Evolutionary conservation across 805 yeast genomes (phyloP), one percentile per base, ranked within the genome.

Genomic region (Metschnikowia amazonensis): DNA sequence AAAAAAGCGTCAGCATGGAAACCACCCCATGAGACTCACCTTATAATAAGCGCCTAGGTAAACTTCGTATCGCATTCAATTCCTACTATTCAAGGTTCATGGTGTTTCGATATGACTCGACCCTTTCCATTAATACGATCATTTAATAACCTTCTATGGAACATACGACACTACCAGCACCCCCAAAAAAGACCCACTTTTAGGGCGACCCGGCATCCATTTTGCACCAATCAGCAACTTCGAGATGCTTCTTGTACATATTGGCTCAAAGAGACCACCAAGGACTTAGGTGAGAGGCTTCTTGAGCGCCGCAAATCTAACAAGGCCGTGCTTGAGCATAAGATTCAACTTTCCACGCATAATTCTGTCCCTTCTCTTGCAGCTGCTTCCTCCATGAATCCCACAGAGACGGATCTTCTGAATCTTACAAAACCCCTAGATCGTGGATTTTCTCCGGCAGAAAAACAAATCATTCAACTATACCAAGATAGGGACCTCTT

Each of bases 201-300:
- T 32, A 43, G 28, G 37, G 51, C 57, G 8, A 37, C 49, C 14
- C 45, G 53, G 8, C 57, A 51, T 31, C 50, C 57, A 5, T 53
- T 53, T 11, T 51, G 52, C 45, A 51, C 57, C 11, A 53, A 49
- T 21, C 28, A 39, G 6, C 57, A 49, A 27, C 54, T 55, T 13
- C 50, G 49, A 18, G 50, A 53, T 21, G 54, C 47, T 6, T 48
- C 58, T 13, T 55, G 46, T 27, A 41, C 52, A 4, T 47, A 45
- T 36, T 55, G 58, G 58, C 43, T 53, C 17, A 47, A 50, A 33
- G 51, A 49, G 20, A 39, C 50, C 2, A 42, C 57, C n/a, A 34
- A 38, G 17, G 52, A 48, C 10, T 16, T 51, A 4, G 50, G 53
- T 7, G 44, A 40, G 8, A 46, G 41, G 34, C 42, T 43, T 6